Evolutionary conservation across 2,329 filamentous ascomycete species (phyloP), one percentile per base, ranked within the genome.

Genomic region (Phyllosticta paracitricarpa): DNA sequence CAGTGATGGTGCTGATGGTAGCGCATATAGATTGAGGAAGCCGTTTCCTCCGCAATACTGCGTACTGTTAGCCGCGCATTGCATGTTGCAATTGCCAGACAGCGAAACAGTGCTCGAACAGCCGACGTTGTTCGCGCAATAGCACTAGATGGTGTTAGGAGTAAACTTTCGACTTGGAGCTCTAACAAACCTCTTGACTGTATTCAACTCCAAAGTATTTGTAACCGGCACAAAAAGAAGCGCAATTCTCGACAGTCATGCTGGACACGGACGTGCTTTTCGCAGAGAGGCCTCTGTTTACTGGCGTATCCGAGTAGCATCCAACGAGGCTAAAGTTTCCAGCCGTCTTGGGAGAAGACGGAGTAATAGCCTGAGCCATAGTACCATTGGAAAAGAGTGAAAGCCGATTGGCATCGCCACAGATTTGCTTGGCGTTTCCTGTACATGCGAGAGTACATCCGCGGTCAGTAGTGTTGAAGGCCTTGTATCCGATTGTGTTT

Each of bases 231-330:
- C 71, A 74, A 65, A 66, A 76, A 51, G 64, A 62, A 1, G 71
- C 71, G 64, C 76, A 78, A 61, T 65, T 68, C 40, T 76, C 73
- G 14, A 78, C 65, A 6, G 76, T 75, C 74, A 78, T 74, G 56
- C 63, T 66, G 22, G 64, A 57, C 17, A 64, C 66, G 57, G 66
- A 61, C n/a, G 67, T 70, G 24, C 63, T 57, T 51, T 65, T 66
- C 3, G 26, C 68, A 3, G 64, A 58, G 2, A 74, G 63, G 14
- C 70, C 69, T 56, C 71, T 68, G 3, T 60, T 67, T 6, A 63
- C 62, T 2, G 57, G 64, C 10, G 65, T 63, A 30, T 73, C 72
- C 3, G 67, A 71, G 63, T 70, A 71, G 65, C 72, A 74, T 40
- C 70, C 70, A 19, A 64, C 59, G 35, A 65, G 61, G 19, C 64